Base-by-base conservation (phyloP, 163 green algal species). In the Chloromonas sp. region DNA sequence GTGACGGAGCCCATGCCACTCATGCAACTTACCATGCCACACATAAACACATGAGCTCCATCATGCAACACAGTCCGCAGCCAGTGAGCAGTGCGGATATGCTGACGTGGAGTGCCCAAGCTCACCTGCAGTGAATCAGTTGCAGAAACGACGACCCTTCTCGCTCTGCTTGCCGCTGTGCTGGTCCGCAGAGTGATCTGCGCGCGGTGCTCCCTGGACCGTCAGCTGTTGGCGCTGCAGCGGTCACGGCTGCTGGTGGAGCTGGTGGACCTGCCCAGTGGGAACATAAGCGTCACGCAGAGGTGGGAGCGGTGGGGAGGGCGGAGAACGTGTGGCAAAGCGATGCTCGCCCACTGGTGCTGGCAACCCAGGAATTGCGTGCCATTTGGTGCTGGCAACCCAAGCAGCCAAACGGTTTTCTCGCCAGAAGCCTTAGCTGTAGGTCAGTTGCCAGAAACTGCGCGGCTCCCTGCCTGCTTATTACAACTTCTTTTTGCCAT, bases 151-250 rank as follows among this genome's bases (percentile, higher is more conserved):
- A 8, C 11, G 8, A 76, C 11, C 8, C 11, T 76, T 8, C 11
- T 76, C 8, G 66, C 66, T 76, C 66, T 76, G 66, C 66, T 76
- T 8, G 5, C 8, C 66, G 66, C 5, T 76, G 11, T 76, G 66
- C 8, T 58, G 2, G 8, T 80, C 0, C 11, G 71, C 71, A 82
- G 82, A 0, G 82, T 85, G 82, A 36, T 36, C 58, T 2, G 14
- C 71, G 74, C 60, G 13, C 82, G 82, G 3, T 81, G 71, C 71
- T 84, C 74, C 1, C 80, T 89, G 5, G 86, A 89, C 59, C 83
- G 86, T 0, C 36, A 61, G 15, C 74, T 85, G 74, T 74, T 89
- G 86, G 79, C 80, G 36, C 36, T 87, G 36, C 83, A 86, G 79
- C 83, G 86, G 61, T 81, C 71, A 3, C 60, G n/a, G 58, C 71